Conservation (phyloP, 257 asterid species). For the Galeopsis tetrahit region DNA sequence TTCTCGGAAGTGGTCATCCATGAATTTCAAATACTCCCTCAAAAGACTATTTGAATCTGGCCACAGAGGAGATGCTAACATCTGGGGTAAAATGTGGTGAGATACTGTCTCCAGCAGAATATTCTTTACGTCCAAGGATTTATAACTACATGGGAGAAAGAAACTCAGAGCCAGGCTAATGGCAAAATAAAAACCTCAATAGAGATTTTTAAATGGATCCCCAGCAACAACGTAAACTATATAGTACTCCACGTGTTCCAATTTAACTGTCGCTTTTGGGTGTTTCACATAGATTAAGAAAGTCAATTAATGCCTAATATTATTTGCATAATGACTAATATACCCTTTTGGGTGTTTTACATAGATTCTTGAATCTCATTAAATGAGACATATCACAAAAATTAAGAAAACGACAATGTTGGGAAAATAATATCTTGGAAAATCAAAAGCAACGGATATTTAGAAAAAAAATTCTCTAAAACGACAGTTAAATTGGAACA, state of each 20-base stretch:
- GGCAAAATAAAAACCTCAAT: constrained; percentile 29
- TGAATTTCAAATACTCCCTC: constrained; percentile 74
- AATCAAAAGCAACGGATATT: too few species aligned
- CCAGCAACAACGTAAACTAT: constrained; percentile 8
- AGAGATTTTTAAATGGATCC: constrained; percentile 5
- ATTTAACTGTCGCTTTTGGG: too few species aligned
- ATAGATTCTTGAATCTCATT: too few species aligned
- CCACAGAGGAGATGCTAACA: constrained; percentile 92
- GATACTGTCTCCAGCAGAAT: constrained; percentile 88
- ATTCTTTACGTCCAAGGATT: constrained; percentile 94
- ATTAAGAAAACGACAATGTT: too few species aligned
- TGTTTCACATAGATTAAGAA: too few species aligned
- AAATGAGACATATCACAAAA: too few species aligned
- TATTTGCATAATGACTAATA: too few species aligned
- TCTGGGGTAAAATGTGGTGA: constrained; percentile 92
- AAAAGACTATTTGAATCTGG: constrained; percentile 64
- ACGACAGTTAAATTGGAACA: neutral
- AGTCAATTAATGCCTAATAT: too few species aligned
- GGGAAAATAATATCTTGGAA: too few species aligned
- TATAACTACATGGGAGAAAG: constrained; percentile 63
- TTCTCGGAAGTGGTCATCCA: constrained; percentile 94
- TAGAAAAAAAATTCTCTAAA: too few species aligned
- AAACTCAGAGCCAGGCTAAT: constrained; percentile 33
- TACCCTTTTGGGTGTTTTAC: too few species aligned
- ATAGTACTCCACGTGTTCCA: neutral